Conservation (phyloP, 164 flowering plant species). For the Macadamia tetraphylla region DNA sequence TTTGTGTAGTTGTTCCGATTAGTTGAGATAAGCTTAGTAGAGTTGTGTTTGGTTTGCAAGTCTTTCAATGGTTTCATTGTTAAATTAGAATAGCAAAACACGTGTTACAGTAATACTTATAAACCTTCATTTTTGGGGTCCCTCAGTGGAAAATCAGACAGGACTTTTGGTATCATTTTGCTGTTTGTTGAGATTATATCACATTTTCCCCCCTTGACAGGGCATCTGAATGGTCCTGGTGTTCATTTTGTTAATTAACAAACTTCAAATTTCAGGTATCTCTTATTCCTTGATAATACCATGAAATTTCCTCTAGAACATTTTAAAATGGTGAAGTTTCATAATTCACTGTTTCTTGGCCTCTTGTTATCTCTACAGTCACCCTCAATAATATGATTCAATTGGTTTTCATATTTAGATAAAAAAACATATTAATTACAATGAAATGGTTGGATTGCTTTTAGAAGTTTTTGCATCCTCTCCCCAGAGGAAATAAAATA, state of each 20-base stretch:
- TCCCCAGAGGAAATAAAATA: too few species aligned
- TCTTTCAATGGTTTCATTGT: too few species aligned
- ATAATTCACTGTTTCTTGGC: background rate
- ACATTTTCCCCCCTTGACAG: too few species aligned
- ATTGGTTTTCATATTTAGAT: background rate
- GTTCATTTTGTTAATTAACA: background rate
- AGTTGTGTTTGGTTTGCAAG: too few species aligned
- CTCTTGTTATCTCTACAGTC: background rate
- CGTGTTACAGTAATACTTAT: too few species aligned
- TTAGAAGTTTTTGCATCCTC: too few species aligned
- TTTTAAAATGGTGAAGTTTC: background rate
- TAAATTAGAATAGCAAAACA: too few species aligned
- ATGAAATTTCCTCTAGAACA: background rate
- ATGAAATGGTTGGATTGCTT: background rate
- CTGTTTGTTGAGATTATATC: too few species aligned
- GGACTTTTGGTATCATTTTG: too few species aligned
- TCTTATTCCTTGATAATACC: background rate
- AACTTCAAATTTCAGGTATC: background rate
- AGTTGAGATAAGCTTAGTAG: too few species aligned
- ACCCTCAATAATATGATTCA: background rate
- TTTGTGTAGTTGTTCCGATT: too few species aligned
- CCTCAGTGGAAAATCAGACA: background rate
- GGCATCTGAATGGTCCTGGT: background rate
- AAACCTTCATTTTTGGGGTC: background rate
- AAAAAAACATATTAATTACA: too few species aligned